Evolutionary conservation across 148 eudicot genomes (phyloP), one percentile per base, ranked within the genome.

Genomic region (Arctostaphylos glauca): DNA sequence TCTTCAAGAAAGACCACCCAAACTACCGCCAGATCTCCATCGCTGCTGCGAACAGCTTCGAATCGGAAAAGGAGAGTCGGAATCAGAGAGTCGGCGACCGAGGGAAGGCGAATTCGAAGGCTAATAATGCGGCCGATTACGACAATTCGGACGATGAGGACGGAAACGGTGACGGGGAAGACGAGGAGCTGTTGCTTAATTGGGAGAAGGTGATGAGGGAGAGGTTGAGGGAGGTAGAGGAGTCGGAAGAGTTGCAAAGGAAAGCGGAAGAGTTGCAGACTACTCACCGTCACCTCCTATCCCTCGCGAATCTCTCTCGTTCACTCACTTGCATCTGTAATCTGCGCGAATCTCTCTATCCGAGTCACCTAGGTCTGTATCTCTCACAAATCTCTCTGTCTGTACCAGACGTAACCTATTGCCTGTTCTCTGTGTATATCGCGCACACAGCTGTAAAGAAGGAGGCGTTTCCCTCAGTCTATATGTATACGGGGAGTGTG

Each of bases 151-250:
- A 62, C 41, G 70, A 9, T 14, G 70, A 64, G 12, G 49, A 41
- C 2, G 55, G 21, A 0, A 14, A 74, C 2, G 73, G 25, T 2
- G 46, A 68, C 3, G 70, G 21, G 3, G 68, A 21, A 25, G 74
- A 83, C 3, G 90, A 83, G 52, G 92, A 76, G 15, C 87, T 56
- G 56, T 88, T 15, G 70, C 87, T 92, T 53, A 91, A 89, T 82
- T 96, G 99, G 99, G 95, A 93, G 88, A 83, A 67, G 81, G 91
- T 86, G 88, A 92, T 96, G 99, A 94, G 93, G 88, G 92, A 76
- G 88, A 90, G 97, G 87, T 88, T 94, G 55, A 96, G 89, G 83
- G 94, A 93, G 88, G 67, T 91, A 47, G 97, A 96, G 80, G 98
- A 92, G 84, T 89, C 88, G 94, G 85, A 76, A 60, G 99, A 96